A percentile compares a stretch with the other conserved stretches of the same genome.
phyloP scores from a whole-genome alignment of 345 rosid genomes.

The Dovyalis caffra region DNA sequence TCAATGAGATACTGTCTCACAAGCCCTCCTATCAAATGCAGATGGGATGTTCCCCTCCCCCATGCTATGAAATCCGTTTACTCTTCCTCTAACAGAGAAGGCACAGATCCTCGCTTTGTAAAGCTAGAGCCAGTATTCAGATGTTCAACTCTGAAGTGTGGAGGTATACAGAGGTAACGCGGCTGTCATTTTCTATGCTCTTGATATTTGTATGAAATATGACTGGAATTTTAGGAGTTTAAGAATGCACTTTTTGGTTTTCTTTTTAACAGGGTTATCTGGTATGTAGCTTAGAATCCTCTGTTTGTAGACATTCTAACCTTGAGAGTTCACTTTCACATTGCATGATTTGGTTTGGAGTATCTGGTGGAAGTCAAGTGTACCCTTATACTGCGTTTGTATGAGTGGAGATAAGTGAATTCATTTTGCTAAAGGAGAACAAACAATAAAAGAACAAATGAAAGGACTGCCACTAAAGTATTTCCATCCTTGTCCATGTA shows the following conservation, averaged over 20 bases:
- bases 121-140: slow-evolving; percentile 83
- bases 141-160: slow-evolving; percentile 39
- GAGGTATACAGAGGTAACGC: not conserved
- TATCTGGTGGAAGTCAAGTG: not conserved
- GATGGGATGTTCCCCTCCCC: slow-evolving; percentile 97
- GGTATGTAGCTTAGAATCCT: not conserved
- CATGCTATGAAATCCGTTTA: slow-evolving; percentile 49
- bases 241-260: not conserved
- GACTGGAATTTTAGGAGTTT: not conserved
- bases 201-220: not conserved
- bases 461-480: not conserved
- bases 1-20: slow-evolving; percentile 7
- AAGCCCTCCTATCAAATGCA: slow-evolving; percentile 38
- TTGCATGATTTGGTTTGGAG: not conserved
- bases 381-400: not conserved
- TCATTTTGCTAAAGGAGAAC: not conserved
- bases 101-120: slow-evolving; percentile 84
- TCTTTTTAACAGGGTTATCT: not conserved
- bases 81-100: slow-evolving; percentile 49
- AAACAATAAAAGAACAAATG: not conserved
- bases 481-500: not conserved
- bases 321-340: not conserved
- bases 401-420: not conserved
- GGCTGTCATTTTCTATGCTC: not conserved
- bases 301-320: not conserved